Evolutionary conservation across 495 filamentous ascomycete species (phyloP), one percentile per base, ranked within the genome.

Genomic region (Tuber umbilicatum): DNA sequence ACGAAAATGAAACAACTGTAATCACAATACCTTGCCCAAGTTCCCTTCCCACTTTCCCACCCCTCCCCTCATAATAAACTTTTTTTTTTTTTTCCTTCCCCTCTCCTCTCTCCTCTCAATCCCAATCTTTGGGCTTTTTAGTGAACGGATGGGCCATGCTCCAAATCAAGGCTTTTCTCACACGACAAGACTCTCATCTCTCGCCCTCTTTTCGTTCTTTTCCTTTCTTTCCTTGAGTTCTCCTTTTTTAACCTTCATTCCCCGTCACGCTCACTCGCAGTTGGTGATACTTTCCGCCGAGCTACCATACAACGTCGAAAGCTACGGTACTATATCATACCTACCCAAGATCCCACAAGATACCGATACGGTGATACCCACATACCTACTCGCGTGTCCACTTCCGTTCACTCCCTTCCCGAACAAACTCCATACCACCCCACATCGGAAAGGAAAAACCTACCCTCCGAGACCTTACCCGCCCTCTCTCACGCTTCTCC

Each of bases 391-490:
- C 55, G 55, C 27, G 55, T 64, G 55, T 27, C 27, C 55, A 35
- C 31, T 27, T 5, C 27, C 31, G 14, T 21, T 12, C 27, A 27
- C 39, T 6, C 16, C 27, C 55, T 27, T 35, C 60, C 67, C 68
- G 31, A 47, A 47, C 73, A 67, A 71, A 72, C 68, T 42, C 40
- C 55, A 64, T 41, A 45, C 60, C 21, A 37, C 23, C n/a, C 38
- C 42, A 23, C 73, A 35, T 45, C 43, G 41, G 27, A 74, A 60
- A 27, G 69, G 37, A 69, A 40, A 69, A 73, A 50, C 31, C 16
- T 71, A 43, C 40, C 73, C 60, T 47, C 77, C 40, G 42, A 68
- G 41, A 67, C 70, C 27, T 64, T 67, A 60, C 47, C 77, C 35
- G 35, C 67, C 70, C 68, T 67, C 23, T 75, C 31, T 37, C 69